A percentile compares a stretch with the other conserved stretches of the same genome.
Evolutionary conservation across 2,329 filamentous ascomycete species (phyloP).

Genomic region (Monilinia fructigena): DNA sequence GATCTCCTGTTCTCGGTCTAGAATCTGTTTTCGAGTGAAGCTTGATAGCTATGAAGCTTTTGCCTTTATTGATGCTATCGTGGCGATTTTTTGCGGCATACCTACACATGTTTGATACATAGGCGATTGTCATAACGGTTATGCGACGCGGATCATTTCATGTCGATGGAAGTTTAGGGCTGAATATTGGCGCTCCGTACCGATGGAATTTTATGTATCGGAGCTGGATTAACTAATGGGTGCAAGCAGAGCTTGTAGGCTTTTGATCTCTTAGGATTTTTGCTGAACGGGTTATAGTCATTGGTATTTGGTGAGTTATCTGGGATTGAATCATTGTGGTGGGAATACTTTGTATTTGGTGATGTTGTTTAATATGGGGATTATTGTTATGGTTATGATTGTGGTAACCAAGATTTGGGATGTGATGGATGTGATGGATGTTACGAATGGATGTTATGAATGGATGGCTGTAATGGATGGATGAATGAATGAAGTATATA

Average conservation of each 20-base stretch:
- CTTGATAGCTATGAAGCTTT: background rate
- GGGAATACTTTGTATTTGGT: background rate
- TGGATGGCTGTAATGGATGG: background rate
- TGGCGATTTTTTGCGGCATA: background rate
- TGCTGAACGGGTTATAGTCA: background rate
- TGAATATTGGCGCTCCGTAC: conserved; percentile 6
- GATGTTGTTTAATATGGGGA: background rate
- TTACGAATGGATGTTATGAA: background rate
- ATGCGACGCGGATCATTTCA: background rate
- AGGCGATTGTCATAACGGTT: conserved; percentile 3
- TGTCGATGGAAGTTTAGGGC: background rate
- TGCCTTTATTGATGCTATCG: background rate
- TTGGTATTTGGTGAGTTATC: background rate
- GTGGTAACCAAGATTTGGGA: conserved; percentile 2
- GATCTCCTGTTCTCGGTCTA: conserved; percentile 26
- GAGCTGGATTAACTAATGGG: conserved; percentile 1
- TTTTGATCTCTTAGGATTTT: conserved; percentile 1
- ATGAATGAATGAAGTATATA: conserved; percentile 17
- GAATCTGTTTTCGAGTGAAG: conserved; percentile 32
- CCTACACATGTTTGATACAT: conserved; percentile 1
- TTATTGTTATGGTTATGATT: background rate
- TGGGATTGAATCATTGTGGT: background rate
- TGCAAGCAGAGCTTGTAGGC: background rate
- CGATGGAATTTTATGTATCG: background rate
- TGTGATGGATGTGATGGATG: background rate